Percentiles rank a stretch among this genome's conserved stretches.
phyloP scores from a whole-genome alignment of 1,139 yeast species.

The Lipomyces yarrowii region DNA sequence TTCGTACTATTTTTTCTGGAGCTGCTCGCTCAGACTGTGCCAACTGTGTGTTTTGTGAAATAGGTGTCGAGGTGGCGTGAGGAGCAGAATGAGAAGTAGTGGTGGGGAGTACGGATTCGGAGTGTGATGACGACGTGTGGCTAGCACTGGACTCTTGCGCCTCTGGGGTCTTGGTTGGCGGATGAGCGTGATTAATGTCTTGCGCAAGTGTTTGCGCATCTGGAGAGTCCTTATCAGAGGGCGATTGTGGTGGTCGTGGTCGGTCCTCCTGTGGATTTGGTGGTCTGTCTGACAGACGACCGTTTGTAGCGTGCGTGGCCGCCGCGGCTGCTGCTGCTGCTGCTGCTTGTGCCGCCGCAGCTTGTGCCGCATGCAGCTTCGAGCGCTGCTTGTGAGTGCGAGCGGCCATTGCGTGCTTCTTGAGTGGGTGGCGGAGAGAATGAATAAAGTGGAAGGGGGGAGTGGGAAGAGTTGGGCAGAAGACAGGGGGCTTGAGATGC shows the following conservation, averaged over 20 bases:
- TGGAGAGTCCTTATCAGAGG: background rate
- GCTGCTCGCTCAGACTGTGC: background rate
- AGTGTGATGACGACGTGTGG: background rate
- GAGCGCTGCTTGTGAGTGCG: conserved; percentile 12
- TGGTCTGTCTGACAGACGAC: background rate
- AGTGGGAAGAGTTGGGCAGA: no score
- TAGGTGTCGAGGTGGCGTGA: background rate
- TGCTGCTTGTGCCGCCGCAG: conserved; percentile 1
- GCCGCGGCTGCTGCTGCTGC: background rate
- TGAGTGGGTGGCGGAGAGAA: background rate
- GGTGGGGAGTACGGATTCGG: background rate
- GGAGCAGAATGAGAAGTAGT: background rate
- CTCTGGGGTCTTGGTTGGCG: background rate
- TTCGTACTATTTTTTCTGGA: background rate
- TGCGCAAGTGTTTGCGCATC: background rate
- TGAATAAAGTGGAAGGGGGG: background rate
- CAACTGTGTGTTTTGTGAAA: background rate
- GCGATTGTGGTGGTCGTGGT: background rate
- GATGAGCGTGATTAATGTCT: background rate
- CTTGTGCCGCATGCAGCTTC: conserved; percentile 4
- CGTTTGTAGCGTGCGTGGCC: conserved; percentile 1
- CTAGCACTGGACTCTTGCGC: background rate
- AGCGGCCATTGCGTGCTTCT: conserved; percentile 11
- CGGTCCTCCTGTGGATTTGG: background rate
- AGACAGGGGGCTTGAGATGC: no score